These are phyloP conservation scores for Tephrocybe sp. DNA, from an alignment of 768 basidiomycete genomes.

Conservation along the genomic window DNA sequence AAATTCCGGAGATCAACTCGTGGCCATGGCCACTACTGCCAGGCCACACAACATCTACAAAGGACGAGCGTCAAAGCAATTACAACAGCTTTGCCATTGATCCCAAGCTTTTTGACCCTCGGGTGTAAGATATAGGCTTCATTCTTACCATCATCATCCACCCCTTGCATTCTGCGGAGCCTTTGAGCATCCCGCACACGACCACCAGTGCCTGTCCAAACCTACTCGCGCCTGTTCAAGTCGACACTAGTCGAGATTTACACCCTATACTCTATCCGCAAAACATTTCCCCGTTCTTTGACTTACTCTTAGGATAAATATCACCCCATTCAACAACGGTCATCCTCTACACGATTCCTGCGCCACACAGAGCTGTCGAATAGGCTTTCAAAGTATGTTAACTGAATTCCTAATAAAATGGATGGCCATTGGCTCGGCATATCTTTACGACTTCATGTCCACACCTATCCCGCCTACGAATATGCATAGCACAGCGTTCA, in stretches of 20 bases:
- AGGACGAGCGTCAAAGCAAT: conserved; percentile 3
- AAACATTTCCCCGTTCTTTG: background rate
- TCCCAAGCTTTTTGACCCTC: background rate
- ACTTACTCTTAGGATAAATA: background rate
- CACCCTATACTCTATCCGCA: background rate
- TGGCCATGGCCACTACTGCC: conserved; percentile 1
- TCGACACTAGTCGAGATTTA: background rate
- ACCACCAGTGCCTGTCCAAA: too few species aligned
- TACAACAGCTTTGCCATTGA: conserved; percentile 2
- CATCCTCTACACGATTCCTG: background rate
- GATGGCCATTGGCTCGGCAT: background rate
- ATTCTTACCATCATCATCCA: background rate
- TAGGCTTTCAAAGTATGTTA: conserved; percentile 4
- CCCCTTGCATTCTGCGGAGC: background rate
- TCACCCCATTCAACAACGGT: background rate
- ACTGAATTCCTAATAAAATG: background rate
- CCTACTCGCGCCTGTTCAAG: too few species aligned
- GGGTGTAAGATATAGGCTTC: background rate
- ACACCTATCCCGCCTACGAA: background rate
- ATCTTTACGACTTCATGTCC: background rate
- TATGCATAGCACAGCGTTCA: background rate
- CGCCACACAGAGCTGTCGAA: conserved; percentile 9
- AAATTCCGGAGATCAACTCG: conserved; percentile 3
- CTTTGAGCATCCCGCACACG: too few species aligned
- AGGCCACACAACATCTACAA: conserved; percentile 7